Evolutionary conservation across 805 yeast species (phyloP).

Genomic region (Wickerhamomyces kurtzmanii): DNA sequence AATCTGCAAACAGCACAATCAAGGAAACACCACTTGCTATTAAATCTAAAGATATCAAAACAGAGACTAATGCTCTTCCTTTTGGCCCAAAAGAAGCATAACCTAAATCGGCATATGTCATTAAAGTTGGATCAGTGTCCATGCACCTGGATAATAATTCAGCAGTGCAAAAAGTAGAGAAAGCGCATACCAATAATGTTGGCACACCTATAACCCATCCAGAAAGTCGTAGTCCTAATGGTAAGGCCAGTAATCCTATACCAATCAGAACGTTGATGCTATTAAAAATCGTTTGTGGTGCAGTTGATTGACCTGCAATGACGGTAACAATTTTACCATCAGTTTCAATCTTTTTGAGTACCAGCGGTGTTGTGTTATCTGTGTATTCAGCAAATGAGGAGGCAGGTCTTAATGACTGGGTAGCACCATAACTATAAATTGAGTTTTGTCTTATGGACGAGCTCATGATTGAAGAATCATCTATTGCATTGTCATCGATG

Average conservation of each 20-base stretch:
- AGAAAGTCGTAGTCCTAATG: constrained; percentile 56
- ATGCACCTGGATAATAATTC: constrained; percentile 61
- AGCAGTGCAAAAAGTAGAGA: constrained; percentile 71
- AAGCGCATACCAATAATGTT: constrained; percentile 50
- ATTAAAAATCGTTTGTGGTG: constrained; percentile 69
- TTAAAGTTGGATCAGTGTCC: constrained; percentile 70
- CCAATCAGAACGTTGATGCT: constrained; percentile 72
- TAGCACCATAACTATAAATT: constrained; percentile 21
- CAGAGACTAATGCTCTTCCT: constrained; percentile 66
- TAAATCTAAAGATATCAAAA: constrained; percentile 67
- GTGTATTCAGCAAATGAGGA: constrained; percentile 35
- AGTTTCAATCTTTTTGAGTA: constrained; percentile 57
- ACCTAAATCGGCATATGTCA: constrained; percentile 86
- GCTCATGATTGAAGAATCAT: constrained; percentile 30
- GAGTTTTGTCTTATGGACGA: constrained; percentile 18
- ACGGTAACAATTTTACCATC: constrained; percentile 66
- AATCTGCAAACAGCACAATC: constrained; percentile 77
- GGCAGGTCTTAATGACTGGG: constrained; percentile 23
- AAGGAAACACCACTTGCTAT: constrained; percentile 77
- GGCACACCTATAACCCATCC: constrained; percentile 69
- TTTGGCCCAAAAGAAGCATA: constrained; percentile 74
- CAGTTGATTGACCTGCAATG: constrained; percentile 75
- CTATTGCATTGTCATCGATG: constrained; percentile 23
- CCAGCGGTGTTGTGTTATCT: constrained; percentile 34
- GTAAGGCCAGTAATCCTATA: constrained; percentile 65